Percentiles rank a stretch among this genome's conserved stretches.
Conservation (phyloP, 1,284 basidiomycete genomes). For the Schizophyllum commune region DNA sequence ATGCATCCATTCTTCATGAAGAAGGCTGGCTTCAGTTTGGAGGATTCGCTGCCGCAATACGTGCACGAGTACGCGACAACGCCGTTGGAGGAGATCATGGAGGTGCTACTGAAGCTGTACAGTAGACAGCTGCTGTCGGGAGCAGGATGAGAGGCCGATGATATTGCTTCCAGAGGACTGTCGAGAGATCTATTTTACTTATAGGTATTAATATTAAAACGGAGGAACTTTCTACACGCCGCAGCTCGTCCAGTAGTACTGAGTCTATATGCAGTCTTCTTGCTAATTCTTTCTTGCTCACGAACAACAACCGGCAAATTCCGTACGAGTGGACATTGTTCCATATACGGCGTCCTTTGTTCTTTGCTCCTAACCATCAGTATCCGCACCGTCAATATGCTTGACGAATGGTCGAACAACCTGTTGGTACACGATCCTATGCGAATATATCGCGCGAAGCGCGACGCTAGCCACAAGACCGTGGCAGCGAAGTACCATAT, state of each 20-base stretch:
- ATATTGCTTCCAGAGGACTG: no score
- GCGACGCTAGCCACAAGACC: conserved; percentile 58
- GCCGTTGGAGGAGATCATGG: conserved; percentile 82
- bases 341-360: not conserved
- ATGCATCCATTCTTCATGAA: conserved; percentile 85
- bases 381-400: not conserved
- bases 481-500: conserved; percentile 85
- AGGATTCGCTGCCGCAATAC: conserved; percentile 76
- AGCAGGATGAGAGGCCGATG: conserved; percentile 5
- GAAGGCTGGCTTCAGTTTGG: conserved; percentile 72
- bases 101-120: conserved; percentile 72
- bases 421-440: conserved; percentile 51
- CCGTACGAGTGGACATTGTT: no score
- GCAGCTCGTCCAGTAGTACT: no score
- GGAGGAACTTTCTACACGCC: no score
- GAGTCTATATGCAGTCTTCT: no score
- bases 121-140: conserved; percentile 59
- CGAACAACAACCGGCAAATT: no score
- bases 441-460: conserved; percentile 76
- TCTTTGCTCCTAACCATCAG: not conserved
- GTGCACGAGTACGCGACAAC: conserved; percentile 82
- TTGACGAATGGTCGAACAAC: not conserved
- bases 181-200: no score
- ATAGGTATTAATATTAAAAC: no score
- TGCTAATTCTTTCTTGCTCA: no score